Evolutionary conservation across 2,329 filamentous ascomycete species (phyloP), one percentile per base, ranked within the genome.

Genomic region (Neopestalotiopsis rosae): DNA sequence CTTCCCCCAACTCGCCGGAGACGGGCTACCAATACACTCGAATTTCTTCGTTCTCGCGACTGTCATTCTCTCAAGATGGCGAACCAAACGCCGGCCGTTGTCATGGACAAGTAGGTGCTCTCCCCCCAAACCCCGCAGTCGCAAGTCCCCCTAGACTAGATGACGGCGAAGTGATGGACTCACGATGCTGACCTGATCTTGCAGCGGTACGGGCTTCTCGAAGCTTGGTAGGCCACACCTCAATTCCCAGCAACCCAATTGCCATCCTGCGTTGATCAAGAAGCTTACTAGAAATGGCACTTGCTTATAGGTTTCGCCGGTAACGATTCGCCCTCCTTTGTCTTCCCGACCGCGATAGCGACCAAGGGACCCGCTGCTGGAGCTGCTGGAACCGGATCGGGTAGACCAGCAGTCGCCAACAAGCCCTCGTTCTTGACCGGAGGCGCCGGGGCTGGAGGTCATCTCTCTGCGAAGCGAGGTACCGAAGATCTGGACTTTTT

Each of bases 81-180:
- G 81, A 92, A 93, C 86, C 95, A 98, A 90, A 98, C 96, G 81
- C 96, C 96, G 78, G 96, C 96, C 93, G 96, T 99, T 98, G 96
- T 99, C 94, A 99, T 99, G 95, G 96, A 99, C 96, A 99, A 99
- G 96, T 98, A 92, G 85, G 94, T 89, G 78, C 71, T 81, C 78
- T 73, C 79, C 69, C 24, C 63, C 24, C 30, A 34, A 56, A 68
- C 71, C 71, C 69, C 71, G 72, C 72, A 71, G 67, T 69, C 68
- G 65, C 66, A 74, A 71, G 59, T 38, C 59, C 30, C 17, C n/a
- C 9, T 34, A 20, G 57, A 20, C 57, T 24, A 14, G 20, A 30
- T 14, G 20, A 34, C 30, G 28, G 28, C 34, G 14, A n/a, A 28
- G 20, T 40, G n/a, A 38, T 38, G 30, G 38, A 14, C n/a, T 14